Percentiles rank a stretch among this genome's conserved stretches.
These are phyloP conservation scores for Stylonectria norvegica DNA, from an alignment of 2,329 filamentous ascomycete species.

Conservation along the genomic window DNA sequence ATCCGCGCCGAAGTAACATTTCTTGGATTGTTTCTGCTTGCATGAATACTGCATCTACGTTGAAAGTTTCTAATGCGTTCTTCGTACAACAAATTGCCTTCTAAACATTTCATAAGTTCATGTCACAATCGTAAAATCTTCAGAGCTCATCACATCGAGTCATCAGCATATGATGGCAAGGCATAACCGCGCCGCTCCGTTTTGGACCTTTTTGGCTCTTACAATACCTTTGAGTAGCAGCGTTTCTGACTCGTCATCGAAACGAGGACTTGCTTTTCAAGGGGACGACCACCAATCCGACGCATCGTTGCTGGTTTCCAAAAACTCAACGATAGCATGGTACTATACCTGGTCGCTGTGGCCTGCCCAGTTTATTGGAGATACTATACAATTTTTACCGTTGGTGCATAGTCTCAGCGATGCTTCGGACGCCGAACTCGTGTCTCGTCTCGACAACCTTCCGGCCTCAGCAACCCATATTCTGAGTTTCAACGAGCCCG, in stretches of 20 bases:
- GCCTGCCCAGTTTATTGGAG: conserved; percentile 23
- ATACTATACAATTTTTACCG: conserved; percentile 34
- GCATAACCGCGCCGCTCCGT: too few relatives aligned
- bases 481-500: conserved; percentile 42
- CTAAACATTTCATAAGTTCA: too few relatives aligned
- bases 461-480: conserved; percentile 36
- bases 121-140: too few relatives aligned
- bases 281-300: conserved; percentile 30
- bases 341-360: conserved; percentile 43
- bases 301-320: conserved; percentile 33
- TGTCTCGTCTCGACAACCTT: conserved; percentile 25
- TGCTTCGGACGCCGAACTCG: conserved; percentile 26
- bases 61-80: too few relatives aligned
- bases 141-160: too few relatives aligned
- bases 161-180: too few relatives aligned
- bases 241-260: conserved; percentile 14
- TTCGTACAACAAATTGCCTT: too few relatives aligned
- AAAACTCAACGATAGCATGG: conserved; percentile 38
- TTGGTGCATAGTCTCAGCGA: conserved; percentile 37
- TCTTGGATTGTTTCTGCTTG: too few relatives aligned
- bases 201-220: too few relatives aligned
- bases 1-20: too few relatives aligned
- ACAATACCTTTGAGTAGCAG: not conserved
- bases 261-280: conserved; percentile 23
- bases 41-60: too few relatives aligned